These are phyloP conservation scores for Penicillium sp. DNA, from an alignment of 2,329 filamentous ascomycete genomes.

Conservation along the genomic window DNA sequence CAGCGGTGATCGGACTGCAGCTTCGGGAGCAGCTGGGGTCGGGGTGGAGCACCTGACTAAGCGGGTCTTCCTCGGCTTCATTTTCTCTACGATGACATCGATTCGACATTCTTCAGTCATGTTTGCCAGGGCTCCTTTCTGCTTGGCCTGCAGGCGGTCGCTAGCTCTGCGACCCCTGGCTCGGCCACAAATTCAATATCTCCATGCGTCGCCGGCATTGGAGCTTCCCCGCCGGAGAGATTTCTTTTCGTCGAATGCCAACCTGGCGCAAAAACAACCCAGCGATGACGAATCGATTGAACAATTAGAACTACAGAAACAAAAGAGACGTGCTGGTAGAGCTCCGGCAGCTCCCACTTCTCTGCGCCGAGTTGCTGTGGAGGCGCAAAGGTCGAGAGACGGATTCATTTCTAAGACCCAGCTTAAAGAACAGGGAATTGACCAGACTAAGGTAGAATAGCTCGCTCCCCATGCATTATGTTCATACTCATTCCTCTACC, in stretches of 20 bases:
- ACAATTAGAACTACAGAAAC: slow-evolving; percentile 27
- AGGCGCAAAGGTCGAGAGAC: slow-evolving; percentile 66
- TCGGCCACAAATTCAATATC: slow-evolving; percentile 34
- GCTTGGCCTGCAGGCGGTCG: slow-evolving; percentile 32
- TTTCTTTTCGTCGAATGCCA: slow-evolving; percentile 66
- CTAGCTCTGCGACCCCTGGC: slow-evolving; percentile 22
- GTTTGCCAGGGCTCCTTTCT: slow-evolving; percentile 34
- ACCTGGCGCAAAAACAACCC: slow-evolving; percentile 45
- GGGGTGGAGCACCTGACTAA: slow-evolving; percentile 23
- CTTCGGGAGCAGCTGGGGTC: slow-evolving; percentile 21
- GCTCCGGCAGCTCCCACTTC: slow-evolving; percentile 65
- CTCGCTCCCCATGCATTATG: not conserved
- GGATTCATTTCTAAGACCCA: slow-evolving; percentile 50
- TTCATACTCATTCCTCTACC: slow-evolving; percentile 4
- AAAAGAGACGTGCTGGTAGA: slow-evolving; percentile 51
- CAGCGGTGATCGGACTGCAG: slow-evolving; percentile 12
- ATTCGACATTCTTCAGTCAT: slow-evolving; percentile 18
- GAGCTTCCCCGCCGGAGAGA: slow-evolving; percentile 52
- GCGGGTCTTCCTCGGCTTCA: slow-evolving; percentile 12
- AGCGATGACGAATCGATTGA: slow-evolving; percentile 17
- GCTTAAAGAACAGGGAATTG: slow-evolving; percentile 34
- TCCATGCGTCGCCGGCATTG: slow-evolving; percentile 35
- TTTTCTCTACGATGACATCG: slow-evolving; percentile 16
- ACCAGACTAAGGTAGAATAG: slow-evolving; percentile 37
- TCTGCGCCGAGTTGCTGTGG: slow-evolving; percentile 78